Evolutionary conservation across 805 yeast genomes (phyloP), one percentile per base, ranked within the genome.

Genomic region (Helenozyma rhizophorensis): DNA sequence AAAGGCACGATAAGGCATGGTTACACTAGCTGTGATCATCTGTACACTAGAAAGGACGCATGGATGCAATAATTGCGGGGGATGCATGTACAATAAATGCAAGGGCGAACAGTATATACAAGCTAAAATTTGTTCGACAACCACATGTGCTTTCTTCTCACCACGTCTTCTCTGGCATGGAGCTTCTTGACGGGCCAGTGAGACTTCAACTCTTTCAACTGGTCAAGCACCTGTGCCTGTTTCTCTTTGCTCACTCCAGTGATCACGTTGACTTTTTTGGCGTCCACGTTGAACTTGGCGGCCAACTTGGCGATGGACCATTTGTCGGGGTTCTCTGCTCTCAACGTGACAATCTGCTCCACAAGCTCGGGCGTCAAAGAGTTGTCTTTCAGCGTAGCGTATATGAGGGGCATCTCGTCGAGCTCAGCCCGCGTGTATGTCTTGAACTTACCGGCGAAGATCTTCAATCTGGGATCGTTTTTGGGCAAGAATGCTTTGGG

Each of bases 401-500:
- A 62, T 40, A 71, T 60, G 25, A 72, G 43, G 9, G 74, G 72
- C 58, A 60, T 62, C 34, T 62, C 54, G 16, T 51, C 50, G 35
- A 66, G 47, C 37, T 62, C 62, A 27, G 59, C 58, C 21, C 47
- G 45, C 11, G 62, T 54, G 47, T 53, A 61, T 2, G 44, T 33
- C 53, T 58, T 51, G 25, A 36, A 39, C 16, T 42, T 42, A 14
- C 56, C 54, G 8, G 58, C 50, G 22, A 57, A 43, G 9, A 68
- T 46, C 2, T 54, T 59, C 33, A 68, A 65, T 44, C 93, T 71
- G 26, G 78, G 76, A 50, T 83, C 86, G 25, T 56, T 58, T 5
- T 60, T 43, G 9, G 93, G 87, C 36, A 85, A 56, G 53, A 85
- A 85, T 2, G 79, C 76, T 32, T 68, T 68, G 12, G 95, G 94